phyloP scores from a whole-genome alignment of 345 rosid species.

The Aethionema arabicum region DNA sequence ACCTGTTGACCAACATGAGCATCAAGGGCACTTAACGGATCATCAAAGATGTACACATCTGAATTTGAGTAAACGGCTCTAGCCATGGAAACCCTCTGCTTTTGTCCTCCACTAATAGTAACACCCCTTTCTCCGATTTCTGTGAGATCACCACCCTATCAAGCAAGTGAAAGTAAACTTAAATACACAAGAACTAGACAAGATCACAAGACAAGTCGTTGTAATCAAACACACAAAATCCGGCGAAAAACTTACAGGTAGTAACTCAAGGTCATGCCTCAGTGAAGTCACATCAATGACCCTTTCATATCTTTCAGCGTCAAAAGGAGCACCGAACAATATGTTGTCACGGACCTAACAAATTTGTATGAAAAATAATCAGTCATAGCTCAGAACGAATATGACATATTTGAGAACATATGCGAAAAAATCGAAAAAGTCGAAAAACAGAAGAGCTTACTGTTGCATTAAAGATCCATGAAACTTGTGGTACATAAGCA shows the following conservation, averaged over 20 bases:
- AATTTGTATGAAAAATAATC: constrained; percentile 34
- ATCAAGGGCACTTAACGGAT: constrained; percentile 79
- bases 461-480: constrained; percentile 97
- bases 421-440: not conserved
- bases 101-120: constrained; percentile 89
- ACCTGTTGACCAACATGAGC: constrained; percentile 98
- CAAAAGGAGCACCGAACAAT: constrained; percentile 54
- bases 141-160: constrained; percentile 60
- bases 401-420: constrained; percentile 8
- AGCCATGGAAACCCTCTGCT: constrained; percentile 81
- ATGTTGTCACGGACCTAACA: constrained; percentile 67
- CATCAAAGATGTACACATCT: constrained; percentile 74
- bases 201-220: constrained; percentile 12
- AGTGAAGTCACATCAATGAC: constrained; percentile 61
- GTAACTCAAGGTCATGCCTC: constrained; percentile 54
- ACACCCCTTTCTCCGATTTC: constrained; percentile 89
- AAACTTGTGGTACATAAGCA: constrained; percentile 79
- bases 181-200: constrained; percentile 13
- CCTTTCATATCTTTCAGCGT: constrained; percentile 44
- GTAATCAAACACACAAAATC: constrained; percentile 9
- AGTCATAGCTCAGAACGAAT: constrained; percentile 18
- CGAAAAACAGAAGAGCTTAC: constrained; percentile 45
- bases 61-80: constrained; percentile 69
- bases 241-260: constrained; percentile 38
- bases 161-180: constrained; percentile 32